phyloP scores from a whole-genome alignment of 306 rosid species.

The Cicer chorassanicum region DNA sequence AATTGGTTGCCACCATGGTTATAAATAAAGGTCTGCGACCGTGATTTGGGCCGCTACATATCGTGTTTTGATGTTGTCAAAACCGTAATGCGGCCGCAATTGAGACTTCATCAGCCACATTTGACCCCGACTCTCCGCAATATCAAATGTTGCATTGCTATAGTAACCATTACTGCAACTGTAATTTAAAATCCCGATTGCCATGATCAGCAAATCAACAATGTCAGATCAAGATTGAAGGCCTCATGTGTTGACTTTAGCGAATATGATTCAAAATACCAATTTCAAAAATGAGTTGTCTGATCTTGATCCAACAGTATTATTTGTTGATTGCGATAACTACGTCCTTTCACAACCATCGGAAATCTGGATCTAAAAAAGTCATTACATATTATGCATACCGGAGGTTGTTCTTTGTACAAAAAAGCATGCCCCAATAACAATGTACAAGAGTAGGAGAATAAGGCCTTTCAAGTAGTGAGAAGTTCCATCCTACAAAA shows the following conservation, averaged over 20 bases:
- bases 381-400: constrained; percentile 43
- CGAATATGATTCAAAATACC: not conserved
- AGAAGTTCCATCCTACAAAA: constrained; percentile 82
- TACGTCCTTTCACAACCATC: not conserved
- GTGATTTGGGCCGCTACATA: not conserved
- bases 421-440: constrained; percentile 82
- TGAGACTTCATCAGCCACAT: not conserved
- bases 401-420: constrained; percentile 59
- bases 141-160: not conserved
- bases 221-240: not conserved
- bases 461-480: constrained; percentile 87
- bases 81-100: not conserved
- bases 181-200: not conserved
- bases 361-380: not conserved
- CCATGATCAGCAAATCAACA: not conserved
- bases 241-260: not conserved
- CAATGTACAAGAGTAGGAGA: constrained; percentile 80
- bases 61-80: not conserved
- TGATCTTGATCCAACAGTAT: not conserved
- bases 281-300: not conserved
- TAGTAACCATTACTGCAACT: not conserved
- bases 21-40: not conserved
- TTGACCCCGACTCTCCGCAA: not conserved
- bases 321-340: not conserved
- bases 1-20: not conserved